Evolutionary conservation across 331 rosid species (phyloP), one percentile per base, ranked within the genome.

Genomic region (Prunus yedoensis): DNA sequence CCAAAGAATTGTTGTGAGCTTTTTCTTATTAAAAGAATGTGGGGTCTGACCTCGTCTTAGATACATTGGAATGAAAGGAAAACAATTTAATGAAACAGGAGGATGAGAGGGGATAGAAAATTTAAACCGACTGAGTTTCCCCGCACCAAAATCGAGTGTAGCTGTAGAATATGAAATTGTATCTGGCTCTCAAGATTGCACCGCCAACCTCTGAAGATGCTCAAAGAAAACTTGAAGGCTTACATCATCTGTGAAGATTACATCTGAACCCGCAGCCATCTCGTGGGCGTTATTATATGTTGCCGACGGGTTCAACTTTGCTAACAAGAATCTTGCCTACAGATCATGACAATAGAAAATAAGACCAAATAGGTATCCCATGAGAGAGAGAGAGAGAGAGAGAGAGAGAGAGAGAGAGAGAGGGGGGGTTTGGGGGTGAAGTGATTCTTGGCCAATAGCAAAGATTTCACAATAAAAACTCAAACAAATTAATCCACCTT

Each of bases 141-240:
- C 88, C 86, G 59, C 81, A 75, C 89, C 87, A 76, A 85, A 85
- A 80, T 79, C 83, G 69, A 52, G 78, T 45, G 56, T 81, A 68
- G 75, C 79, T 65, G 71, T 77, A 79, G 82, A 84, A 73, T 78
- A 68, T 82, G 69, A 75, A 67, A 77, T 63, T 71, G 86, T 77
- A 45, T 63, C 75, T 79, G 73, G 83, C 82, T 73, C 81, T 92
- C 88, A 95, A 77, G 97, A 92, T 88, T 95, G 97, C 79, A 95
- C 99, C 47, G 97, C 97, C 90, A 95, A 87, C 93, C 91, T 92
- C 80, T 92, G 97, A 79, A 95, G 92, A 87, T 95, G 99, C 85
- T 92, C 97, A 25, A 90, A 95, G 92, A 95, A 95, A 78, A 95
- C 97, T 91, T 95, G 97, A 75, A 95, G 97, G 80, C 96, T 95